Percentiles rank a stretch among this genome's conserved stretches.
Conservation (phyloP, 768 basidiomycete species). For the Chalciporus chontae region DNA sequence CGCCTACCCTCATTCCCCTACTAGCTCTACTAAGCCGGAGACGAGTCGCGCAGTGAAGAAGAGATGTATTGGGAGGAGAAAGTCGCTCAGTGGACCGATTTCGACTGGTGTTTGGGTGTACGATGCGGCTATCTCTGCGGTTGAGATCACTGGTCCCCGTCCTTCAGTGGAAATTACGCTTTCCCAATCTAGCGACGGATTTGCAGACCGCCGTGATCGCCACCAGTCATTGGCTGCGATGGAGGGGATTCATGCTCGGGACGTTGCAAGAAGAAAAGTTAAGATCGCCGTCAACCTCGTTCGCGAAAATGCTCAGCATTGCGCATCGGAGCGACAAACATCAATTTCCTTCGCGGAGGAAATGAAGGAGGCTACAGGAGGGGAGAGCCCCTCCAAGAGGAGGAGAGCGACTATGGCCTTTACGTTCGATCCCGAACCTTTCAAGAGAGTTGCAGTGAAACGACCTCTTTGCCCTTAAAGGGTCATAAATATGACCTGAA, state of each 20-base stretch:
- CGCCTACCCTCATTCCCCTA: background rate
- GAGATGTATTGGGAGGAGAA: conserved; percentile 50
- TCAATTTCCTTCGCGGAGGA: background rate
- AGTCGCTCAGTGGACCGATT: conserved; percentile 37
- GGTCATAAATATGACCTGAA: background rate
- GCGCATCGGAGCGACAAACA: background rate
- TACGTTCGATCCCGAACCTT: conserved; percentile 3
- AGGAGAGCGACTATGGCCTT: conserved; percentile 6
- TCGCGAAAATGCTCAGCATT: background rate
- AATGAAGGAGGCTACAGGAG: background rate
- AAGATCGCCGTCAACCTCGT: conserved; percentile 19
- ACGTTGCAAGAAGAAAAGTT: conserved; percentile 9
- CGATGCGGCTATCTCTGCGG: conserved; percentile 45
- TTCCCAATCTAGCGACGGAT: conserved; percentile 1
- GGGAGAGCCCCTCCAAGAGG: conserved; percentile 2
- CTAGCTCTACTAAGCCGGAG: conserved; percentile 7
- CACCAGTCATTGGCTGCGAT: conserved; percentile 23
- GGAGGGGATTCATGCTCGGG: conserved; percentile 13
- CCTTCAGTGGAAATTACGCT: conserved; percentile 23
- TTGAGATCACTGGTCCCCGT: conserved; percentile 29
- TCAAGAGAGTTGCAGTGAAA: conserved; percentile 12
- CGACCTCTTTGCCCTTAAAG: conserved; percentile 16
- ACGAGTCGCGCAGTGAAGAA: conserved; percentile 46
- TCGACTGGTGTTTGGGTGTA: conserved; percentile 44
- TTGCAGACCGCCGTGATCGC: conserved; percentile 14